Base-by-base conservation (phyloP, 768 basidiomycete species). In the Termitomyces sp. region DNA sequence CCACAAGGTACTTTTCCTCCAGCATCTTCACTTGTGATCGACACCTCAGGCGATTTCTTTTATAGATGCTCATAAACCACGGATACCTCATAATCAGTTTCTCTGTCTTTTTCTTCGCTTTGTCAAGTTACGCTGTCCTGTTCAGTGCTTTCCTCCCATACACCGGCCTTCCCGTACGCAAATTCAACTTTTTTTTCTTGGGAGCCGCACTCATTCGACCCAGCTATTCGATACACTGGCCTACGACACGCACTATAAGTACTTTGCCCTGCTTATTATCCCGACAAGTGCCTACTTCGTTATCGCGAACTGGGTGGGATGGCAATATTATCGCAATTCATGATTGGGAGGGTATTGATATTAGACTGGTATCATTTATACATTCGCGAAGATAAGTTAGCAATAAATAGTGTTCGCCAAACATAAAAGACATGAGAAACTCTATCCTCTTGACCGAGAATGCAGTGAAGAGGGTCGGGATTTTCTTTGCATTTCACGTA, bases 251-350 rank as follows among this genome's bases (percentile, higher is more conserved):
- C 92, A 97, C 68, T 96, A 96, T 84, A 95, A 94, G 73, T 97
- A 96, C 72, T 84, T 96, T 63, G 65, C 73, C 32, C 72, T 94
- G 11, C 73, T 97, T 40, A 76, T 94, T 45, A 80, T 98, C 46
- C 94, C 96, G 13, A 86, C 87, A 8, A 83, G 80, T 10, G 79
- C 88, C 41, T 94, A 92, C 72, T 96, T 94, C 70, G 90, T 93
- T 54, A 98, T 98, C 65, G 93, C 94, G 43, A 98, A 98, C 66
- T 98, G 96, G 96, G 92, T 96, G 40, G 95, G 95, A 43, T 98
- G 94, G 94, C 94, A 98, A 71, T 97, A 93, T 71, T 98, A 92
- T 69, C 85, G 90, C 45, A 94, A 94, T 70, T 92, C 93, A 11
- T 95, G 71, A 83, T 18, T 6, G n/a, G 14, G 3, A 38, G 45